Conservation (phyloP, 2,329 filamentous ascomycete genomes). For the Leptographium wingfieldii region DNA sequence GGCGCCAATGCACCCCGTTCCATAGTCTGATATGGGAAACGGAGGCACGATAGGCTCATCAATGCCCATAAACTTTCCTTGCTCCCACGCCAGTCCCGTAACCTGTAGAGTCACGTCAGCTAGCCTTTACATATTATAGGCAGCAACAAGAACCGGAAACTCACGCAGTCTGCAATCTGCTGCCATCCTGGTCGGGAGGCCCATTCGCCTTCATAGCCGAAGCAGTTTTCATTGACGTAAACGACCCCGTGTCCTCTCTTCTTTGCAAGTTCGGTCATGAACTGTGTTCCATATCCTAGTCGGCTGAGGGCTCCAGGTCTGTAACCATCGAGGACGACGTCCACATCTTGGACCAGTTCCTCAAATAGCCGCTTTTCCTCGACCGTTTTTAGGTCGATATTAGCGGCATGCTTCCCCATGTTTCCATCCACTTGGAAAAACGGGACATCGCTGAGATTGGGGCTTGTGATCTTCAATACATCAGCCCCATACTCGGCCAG, state of each 20-base stretch:
- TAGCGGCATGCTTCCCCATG: constrained; percentile 32
- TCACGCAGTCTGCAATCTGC: constrained; percentile 39
- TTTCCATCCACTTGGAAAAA: constrained; percentile 28
- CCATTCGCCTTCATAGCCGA: constrained; percentile 42
- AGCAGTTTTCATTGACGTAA: constrained; percentile 37
- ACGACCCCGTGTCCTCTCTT: constrained; percentile 30
- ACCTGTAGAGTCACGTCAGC: background rate
- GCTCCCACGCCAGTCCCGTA: constrained; percentile 47
- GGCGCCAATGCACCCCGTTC: constrained; percentile 59
- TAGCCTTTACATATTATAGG: background rate
- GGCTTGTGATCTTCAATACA: constrained; percentile 31
- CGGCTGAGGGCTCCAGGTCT: constrained; percentile 29
- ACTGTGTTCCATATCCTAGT: constrained; percentile 27
- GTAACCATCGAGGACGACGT: constrained; percentile 43
- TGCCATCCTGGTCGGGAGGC: constrained; percentile 35
- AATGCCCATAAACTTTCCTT: constrained; percentile 48
- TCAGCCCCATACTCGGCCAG: constrained; percentile 32
- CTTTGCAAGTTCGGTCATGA: constrained; percentile 25
- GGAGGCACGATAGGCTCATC: constrained; percentile 53
- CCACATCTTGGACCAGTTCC: constrained; percentile 29
- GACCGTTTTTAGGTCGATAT: constrained; percentile 31
- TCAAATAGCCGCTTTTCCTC: constrained; percentile 41
- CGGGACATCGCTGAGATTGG: constrained; percentile 28
- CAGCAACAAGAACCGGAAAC: background rate
- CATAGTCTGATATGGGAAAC: constrained; percentile 53